Evolutionary conservation across 2,329 filamentous ascomycete genomes (phyloP), one percentile per base, ranked within the genome.

Genomic region (Sporothrix mexicana): DNA sequence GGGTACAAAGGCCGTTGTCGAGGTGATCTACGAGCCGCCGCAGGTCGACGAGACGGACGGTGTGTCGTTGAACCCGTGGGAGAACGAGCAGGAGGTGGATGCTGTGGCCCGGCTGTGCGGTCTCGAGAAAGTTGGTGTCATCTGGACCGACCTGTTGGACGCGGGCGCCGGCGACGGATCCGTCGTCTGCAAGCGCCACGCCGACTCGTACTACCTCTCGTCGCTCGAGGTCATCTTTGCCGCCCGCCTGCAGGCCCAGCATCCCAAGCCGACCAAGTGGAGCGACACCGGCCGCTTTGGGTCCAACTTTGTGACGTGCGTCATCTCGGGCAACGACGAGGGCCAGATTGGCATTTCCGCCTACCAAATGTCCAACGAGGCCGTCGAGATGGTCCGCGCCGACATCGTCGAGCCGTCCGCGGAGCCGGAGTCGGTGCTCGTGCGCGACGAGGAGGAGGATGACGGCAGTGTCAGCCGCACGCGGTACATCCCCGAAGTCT

Each of bases 21-120:
- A 99, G 83, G 95, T 95, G 55, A 97, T 99, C 76, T 99, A 98
- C 78, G 96, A 99, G 80, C 93, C 95, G 4, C 96, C 96, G 2
- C 96, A 99, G 80, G 84, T 95, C 49, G 91, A 95, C 77, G 96
- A 99, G 81, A 79, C 91, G 15, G 96, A 99, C 78, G 96, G 96
- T 1, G 89, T 98, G 64, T 95, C 94, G 0, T 84, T 97, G 72
- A 90, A 91, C 69, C 87, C 93, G 0, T 98, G 95, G 93, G 89
- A 92, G 45, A 93, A 94, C 74, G 94, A 97, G 82, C 87, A 90
- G 73, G 91, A 93, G 8, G 86, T 98, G 43, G 92, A 97, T 74
- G 88, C 92, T 71, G 85, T 98, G 7, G 96, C 96, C 36, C 88
- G 87, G 74, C 83, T 93, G 69, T 98, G 95, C 79, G 95, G 95